Evolutionary conservation across 768 basidiomycete genomes (phyloP).

Genomic region (Exsudoporus frostii): DNA sequence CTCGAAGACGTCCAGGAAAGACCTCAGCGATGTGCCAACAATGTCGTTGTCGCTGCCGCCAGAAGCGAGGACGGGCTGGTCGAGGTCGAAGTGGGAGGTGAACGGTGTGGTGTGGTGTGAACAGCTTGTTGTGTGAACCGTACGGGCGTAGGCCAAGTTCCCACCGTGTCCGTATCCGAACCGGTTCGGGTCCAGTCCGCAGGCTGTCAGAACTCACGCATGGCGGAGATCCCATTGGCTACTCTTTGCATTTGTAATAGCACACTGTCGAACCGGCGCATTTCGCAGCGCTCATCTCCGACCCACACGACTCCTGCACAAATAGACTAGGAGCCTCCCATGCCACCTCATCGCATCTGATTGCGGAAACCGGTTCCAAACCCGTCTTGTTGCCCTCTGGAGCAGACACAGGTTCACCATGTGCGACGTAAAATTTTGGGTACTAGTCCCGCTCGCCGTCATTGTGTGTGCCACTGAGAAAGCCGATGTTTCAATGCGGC

Average conservation of each 20-base stretch:
- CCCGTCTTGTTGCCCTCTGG: neutral
- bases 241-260: neutral
- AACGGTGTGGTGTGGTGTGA: conserved; percentile 14
- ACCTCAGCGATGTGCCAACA: conserved; percentile 15
- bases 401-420: neutral
- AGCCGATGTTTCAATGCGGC: conserved; percentile 42
- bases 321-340: conserved; percentile 4
- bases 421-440: neutral
- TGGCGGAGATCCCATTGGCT: neutral
- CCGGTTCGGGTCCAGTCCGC: conserved; percentile 12
- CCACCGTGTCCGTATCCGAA: conserved; percentile 26
- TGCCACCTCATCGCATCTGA: conserved; percentile 3
- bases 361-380: conserved; percentile 9
- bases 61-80: conserved; percentile 1
- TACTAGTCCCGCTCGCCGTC: neutral
- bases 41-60: conserved; percentile 15
- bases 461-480: conserved; percentile 14
- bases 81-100: neutral
- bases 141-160: conserved; percentile 12
- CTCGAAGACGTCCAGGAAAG: conserved; percentile 12
- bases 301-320: neutral
- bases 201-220: too few species aligned
- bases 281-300: conserved; percentile 9
- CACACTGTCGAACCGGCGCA: neutral
- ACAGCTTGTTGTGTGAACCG: conserved; percentile 18